Percentiles rank a stretch among this genome's conserved stretches.
These are phyloP conservation scores for Vachellia collinsii DNA, from an alignment of 306 rosid species.

Conservation along the genomic window DNA sequence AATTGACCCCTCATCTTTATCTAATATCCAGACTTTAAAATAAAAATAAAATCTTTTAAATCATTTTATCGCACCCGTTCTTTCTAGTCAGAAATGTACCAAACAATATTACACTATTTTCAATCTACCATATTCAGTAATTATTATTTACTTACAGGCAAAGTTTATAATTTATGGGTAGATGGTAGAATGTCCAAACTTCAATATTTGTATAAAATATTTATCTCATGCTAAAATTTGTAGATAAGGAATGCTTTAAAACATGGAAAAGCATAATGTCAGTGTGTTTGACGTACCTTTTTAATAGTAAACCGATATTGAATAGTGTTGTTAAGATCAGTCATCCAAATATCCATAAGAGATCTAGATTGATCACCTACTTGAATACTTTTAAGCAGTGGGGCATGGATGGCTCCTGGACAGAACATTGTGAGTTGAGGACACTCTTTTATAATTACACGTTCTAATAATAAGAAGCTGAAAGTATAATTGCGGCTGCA, in stretches of 20 bases:
- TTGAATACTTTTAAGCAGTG: not conserved
- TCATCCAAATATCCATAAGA: not conserved
- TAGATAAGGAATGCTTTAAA: not conserved
- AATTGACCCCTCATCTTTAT: no score
- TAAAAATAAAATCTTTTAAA: no score
- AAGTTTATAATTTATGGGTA: no score
- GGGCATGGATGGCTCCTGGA: not conserved
- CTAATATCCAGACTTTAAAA: no score
- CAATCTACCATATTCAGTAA: no score
- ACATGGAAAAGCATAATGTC: not conserved
- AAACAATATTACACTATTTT: no score
- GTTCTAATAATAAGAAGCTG: not conserved
- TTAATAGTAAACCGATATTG: not conserved
- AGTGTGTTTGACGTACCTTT: not conserved
- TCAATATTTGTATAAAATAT: not conserved
- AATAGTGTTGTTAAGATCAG: not conserved
- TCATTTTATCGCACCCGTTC: not conserved
- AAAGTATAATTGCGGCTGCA: not conserved
- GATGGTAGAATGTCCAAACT: not conserved
- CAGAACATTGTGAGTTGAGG: not conserved
- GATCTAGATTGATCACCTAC: accelerated
- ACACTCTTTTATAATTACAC: not conserved
- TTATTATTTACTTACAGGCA: not conserved
- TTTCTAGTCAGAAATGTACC: not conserved
- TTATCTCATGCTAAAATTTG: not conserved